Evolutionary conservation across 805 yeast genomes (phyloP).

Genomic region (Lipomyces sp.): DNA sequence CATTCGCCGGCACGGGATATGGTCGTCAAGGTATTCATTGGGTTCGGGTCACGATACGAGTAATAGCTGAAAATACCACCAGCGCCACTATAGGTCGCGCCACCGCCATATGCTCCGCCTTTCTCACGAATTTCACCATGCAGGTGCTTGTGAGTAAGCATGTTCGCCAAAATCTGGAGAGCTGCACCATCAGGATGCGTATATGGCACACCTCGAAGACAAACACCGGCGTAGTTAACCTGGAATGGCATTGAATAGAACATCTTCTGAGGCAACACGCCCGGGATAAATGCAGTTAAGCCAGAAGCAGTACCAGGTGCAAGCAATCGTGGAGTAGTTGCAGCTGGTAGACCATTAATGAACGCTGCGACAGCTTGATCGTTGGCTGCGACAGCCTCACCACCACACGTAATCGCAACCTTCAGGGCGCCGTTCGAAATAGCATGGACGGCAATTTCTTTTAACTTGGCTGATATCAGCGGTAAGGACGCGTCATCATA

Average conservation of each 20-base stretch:
- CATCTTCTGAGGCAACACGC: constrained; percentile 45
- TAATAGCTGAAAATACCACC: constrained; percentile 81
- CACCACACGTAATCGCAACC: constrained; percentile 64
- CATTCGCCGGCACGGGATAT: constrained; percentile 59
- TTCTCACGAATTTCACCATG: constrained; percentile 92
- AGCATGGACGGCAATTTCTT: constrained; percentile 41
- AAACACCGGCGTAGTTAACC: constrained; percentile 78
- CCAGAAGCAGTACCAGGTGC: constrained; percentile 35
- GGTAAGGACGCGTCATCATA: constrained; percentile 58
- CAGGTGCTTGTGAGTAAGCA: constrained; percentile 78
- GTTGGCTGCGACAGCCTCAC: constrained; percentile 40
- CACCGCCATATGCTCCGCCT: constrained; percentile 99
- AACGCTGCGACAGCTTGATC: constrained; percentile 24
- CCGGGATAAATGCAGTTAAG: not conserved
- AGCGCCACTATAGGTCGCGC: constrained; percentile 78
- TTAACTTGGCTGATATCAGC: constrained; percentile 65
- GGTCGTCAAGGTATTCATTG: constrained; percentile 66
- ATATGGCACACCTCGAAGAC: constrained; percentile 69
- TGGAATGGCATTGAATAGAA: constrained; percentile 81
- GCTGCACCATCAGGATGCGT: constrained; percentile 78
- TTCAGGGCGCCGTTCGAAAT: constrained; percentile 44
- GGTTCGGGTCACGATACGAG: constrained; percentile 94
- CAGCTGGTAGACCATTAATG: constrained; percentile 18
- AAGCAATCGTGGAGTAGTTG: constrained; percentile 17
- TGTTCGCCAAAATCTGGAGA: constrained; percentile 77